These are phyloP conservation scores for Kodamaea sp. DNA, from an alignment of 1,139 yeast species.

Conservation along the genomic window DNA sequence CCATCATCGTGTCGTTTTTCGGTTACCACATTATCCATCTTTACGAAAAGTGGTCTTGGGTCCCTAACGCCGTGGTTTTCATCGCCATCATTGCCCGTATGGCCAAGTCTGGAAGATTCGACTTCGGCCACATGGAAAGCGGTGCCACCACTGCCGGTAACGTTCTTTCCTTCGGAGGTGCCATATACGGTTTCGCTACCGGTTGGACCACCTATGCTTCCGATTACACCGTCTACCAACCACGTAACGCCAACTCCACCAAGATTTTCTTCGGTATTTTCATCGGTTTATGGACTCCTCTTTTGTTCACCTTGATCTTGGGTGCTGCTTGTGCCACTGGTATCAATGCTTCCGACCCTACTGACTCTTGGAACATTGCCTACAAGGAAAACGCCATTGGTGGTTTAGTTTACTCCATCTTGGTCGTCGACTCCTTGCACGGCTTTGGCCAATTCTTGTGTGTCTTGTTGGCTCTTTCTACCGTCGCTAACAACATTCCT, in stretches of 20 bases:
- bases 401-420: conserved; percentile 76
- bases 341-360: conserved; percentile 39
- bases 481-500: conserved; percentile 88
- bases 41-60: conserved; percentile 87
- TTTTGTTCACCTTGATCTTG: conserved; percentile 69
- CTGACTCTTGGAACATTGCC: conserved; percentile 45
- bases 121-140: conserved; percentile 43
- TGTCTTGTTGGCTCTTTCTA: conserved; percentile 78
- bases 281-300: conserved; percentile 65
- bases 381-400: conserved; percentile 66
- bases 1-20: conserved; percentile 77
- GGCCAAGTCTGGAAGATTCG: conserved; percentile 64
- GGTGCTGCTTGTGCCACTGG: conserved; percentile 91
- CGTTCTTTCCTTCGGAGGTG: conserved; percentile 82
- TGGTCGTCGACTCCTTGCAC: conserved; percentile 77
- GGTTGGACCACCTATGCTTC: conserved; percentile 96
- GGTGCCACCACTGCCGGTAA: conserved; percentile 70
- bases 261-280: conserved; percentile 66
- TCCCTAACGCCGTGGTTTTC: conserved; percentile 74
- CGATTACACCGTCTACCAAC: conserved; percentile 89
- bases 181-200: conserved; percentile 86
- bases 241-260: conserved; percentile 54
- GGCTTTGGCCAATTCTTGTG: conserved; percentile 90
- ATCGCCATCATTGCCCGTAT: conserved; percentile 78
- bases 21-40: conserved; percentile 82